Percentiles rank a stretch among this genome's conserved stretches.
Evolutionary conservation across 345 rosid genomes (phyloP).

Genomic region (Cardiospermum halicacabum): DNA sequence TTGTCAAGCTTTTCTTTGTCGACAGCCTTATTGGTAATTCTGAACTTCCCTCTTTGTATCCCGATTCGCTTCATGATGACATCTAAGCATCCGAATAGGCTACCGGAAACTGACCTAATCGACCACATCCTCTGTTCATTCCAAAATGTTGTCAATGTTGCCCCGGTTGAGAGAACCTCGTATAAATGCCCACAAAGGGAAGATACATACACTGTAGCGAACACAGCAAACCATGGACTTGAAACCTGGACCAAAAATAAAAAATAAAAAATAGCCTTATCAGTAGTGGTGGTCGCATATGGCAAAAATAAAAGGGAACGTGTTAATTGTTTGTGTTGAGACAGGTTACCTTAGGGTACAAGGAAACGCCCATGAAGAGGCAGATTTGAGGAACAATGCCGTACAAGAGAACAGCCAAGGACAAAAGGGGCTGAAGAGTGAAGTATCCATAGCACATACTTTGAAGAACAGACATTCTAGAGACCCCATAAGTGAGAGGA

Average conservation of each 20-base stretch:
- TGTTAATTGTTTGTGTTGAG: not conserved
- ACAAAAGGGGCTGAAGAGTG: constrained; percentile 19
- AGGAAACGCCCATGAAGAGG: constrained; percentile 15
- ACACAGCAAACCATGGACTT: not conserved
- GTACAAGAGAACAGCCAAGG: constrained; percentile 17
- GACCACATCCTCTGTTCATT: constrained; percentile 11
- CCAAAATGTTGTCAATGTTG: not conserved
- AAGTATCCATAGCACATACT: constrained; percentile 21
- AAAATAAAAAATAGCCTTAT: constrained; percentile 18
- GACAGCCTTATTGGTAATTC: constrained; percentile 6
- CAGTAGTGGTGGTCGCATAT: not conserved
- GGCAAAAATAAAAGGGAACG: not conserved
- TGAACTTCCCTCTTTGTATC: not conserved
- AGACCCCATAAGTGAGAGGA: constrained; percentile 23
- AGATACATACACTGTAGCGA: not conserved
- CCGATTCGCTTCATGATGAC: not conserved
- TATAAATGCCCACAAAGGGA: not conserved
- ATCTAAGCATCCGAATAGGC: constrained; percentile 8
- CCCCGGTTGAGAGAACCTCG: not conserved
- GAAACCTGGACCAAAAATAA: not conserved
- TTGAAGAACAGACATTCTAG: constrained; percentile 22
- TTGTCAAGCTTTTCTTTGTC: constrained; percentile 1
- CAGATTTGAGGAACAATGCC: constrained; percentile 24
- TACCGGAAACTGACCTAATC: constrained; percentile 1
- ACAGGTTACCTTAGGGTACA: constrained; percentile 23